phyloP scores from a whole-genome alignment of 2,329 filamentous ascomycete genomes.

The Fusarium musae region DNA sequence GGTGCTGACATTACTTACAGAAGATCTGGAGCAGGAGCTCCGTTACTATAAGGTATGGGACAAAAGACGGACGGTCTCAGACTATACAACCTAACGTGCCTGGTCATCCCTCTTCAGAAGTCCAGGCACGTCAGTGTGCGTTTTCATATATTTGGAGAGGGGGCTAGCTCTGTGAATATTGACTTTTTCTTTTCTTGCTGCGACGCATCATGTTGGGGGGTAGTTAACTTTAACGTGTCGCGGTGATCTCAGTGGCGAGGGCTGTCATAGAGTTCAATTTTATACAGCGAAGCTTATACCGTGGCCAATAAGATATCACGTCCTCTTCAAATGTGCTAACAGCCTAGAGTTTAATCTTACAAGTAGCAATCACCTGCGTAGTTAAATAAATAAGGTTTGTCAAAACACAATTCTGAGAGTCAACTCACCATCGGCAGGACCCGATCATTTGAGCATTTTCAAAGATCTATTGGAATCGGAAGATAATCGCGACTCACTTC shows the following conservation, averaged over 20 bases:
- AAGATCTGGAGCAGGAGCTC: background rate
- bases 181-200: background rate
- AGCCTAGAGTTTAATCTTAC: background rate
- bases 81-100: background rate
- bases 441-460: background rate
- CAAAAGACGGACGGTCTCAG: background rate
- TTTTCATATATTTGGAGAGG: background rate
- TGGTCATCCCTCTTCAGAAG: background rate
- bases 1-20: background rate
- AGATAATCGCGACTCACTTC: background rate
- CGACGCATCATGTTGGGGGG: fast-evolving
- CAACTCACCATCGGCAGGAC: fast-evolving
- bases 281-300: background rate
- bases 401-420: background rate
- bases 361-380: too few species aligned
- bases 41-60: background rate
- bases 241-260: fast-evolving
- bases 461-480: background rate
- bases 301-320: fast-evolving
- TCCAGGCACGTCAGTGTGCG: fast-evolving
- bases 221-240: fast-evolving
- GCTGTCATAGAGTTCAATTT: fast-evolving
- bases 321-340: background rate
- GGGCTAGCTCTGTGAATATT: background rate
- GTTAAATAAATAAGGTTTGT: background rate